Conservation (phyloP, 805 yeast species). For the Kuraishia borneana region DNA sequence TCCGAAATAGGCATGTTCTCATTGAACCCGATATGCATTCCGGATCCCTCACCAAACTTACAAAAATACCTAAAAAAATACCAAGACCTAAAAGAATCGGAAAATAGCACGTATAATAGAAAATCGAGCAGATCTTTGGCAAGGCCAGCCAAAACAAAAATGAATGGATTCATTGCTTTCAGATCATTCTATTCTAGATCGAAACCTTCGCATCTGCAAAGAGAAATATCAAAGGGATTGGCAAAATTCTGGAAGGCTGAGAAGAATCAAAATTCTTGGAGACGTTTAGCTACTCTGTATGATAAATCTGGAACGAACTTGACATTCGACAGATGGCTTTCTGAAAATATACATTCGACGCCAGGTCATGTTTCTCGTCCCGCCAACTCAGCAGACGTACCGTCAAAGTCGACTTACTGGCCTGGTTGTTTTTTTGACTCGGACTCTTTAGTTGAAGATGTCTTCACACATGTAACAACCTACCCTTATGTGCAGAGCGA, state of each 20-base stretch:
- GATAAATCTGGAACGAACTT: slow-evolving; percentile 6
- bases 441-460: background rate
- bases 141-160: slow-evolving; percentile 3
- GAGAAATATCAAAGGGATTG: slow-evolving; percentile 13
- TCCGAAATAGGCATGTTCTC: too few relatives aligned
- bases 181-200: slow-evolving; percentile 16
- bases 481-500: too few relatives aligned
- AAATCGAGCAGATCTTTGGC: background rate
- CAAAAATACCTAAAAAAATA: background rate
- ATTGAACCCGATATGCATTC: slow-evolving; percentile 5
- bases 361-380: too few relatives aligned
- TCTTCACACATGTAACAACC: too few relatives aligned
- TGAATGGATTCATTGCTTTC: slow-evolving; percentile 17
- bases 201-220: slow-evolving; percentile 11
- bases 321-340: slow-evolving; percentile 10
- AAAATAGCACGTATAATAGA: background rate
- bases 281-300: slow-evolving; percentile 19
- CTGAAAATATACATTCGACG: slow-evolving; percentile 2
- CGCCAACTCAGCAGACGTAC: too few relatives aligned
- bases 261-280: slow-evolving; percentile 16
- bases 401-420: too few relatives aligned
- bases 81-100: background rate
- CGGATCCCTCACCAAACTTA: slow-evolving; percentile 2
- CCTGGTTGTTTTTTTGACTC: background rate
- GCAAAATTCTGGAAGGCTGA: slow-evolving; percentile 19